Evolutionary conservation across 2,329 filamentous ascomycete species (phyloP).

Genomic region (Trichoderma hamatum): DNA sequence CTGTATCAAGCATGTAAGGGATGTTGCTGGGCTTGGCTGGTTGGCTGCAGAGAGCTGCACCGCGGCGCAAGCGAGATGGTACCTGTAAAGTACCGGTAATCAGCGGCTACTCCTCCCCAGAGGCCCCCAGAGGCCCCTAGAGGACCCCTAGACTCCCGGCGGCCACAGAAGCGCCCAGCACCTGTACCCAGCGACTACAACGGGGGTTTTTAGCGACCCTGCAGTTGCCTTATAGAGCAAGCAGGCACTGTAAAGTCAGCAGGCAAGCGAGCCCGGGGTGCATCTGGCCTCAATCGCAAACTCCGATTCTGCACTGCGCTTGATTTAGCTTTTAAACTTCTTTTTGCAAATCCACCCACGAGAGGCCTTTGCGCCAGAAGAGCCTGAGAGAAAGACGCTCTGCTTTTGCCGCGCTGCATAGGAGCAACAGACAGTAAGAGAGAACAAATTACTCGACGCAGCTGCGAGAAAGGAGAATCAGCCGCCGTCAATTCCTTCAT

Average conservation of each 20-base stretch:
- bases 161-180: not conserved
- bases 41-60: not conserved
- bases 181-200: not conserved
- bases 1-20: conserved; percentile 1
- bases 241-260: conserved; percentile 13
- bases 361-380: not conserved
- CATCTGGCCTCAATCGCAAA: not conserved
- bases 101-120: no score
- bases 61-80: not conserved
- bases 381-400: not conserved
- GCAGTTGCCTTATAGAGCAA: not conserved
- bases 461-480: not conserved
- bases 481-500: not conserved
- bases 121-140: not conserved
- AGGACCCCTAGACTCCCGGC: not conserved
- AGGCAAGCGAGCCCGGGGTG: not conserved
- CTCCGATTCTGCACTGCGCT: not conserved
- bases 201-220: not conserved
- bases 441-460: not conserved
- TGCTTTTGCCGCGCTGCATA: not conserved
- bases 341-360: not conserved
- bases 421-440: not conserved
- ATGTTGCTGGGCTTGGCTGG: not conserved
- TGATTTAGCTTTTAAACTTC: not conserved
- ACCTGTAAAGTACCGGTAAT: not conserved